Evolutionary conservation across 495 filamentous ascomycete species (phyloP), one percentile per base, ranked within the genome.

Genomic region (Cairneyella variabilis): DNA sequence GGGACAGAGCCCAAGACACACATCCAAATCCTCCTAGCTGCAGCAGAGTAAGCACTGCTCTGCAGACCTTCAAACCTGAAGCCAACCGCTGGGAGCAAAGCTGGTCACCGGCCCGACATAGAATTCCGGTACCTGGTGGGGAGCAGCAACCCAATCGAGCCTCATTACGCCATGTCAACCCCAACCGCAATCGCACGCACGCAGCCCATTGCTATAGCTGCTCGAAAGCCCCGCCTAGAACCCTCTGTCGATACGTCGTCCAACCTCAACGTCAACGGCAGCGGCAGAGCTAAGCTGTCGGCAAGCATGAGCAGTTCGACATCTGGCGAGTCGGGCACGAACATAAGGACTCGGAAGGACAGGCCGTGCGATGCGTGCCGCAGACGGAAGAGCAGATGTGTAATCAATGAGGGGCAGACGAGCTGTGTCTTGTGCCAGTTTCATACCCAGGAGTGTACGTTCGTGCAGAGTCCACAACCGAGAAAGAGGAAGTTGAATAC

Each of bases 331-430:
- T 75, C 75, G 17, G 50, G 53, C 22, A 67, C 72, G 41, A 77
- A 74, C 54, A 59, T 60, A 21, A 60, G 70, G 47, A 75, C 65
- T 64, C 69, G 72, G 30, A 64, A 62, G 49, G 57, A 63, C 25
- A 49, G 60, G 23, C 70, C 76, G 36, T 82, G 78, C 64, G 76
- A 75, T 61, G 68, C 88, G 37, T 98, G 93, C 71, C 76, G 90
- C 51, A 80, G 82, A 69, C 76, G 91, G 64, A 90, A 91, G 69
- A 89, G 84, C 61, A 85, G 90, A 62, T 98, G 93, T 72, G 90
- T 95, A 51, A 88, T 96, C 71, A 87, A 90, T 64, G 82, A 83
- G 39, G 83, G 83, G 22, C 77, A 82, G 30, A 76, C 77, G 23
- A 75, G 71, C 61, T 86, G 83, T 65, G 72, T 83, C 51, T 72